These are phyloP conservation scores for Cercis canadensis DNA, from an alignment of 306 rosid genomes.

Conservation along the genomic window DNA sequence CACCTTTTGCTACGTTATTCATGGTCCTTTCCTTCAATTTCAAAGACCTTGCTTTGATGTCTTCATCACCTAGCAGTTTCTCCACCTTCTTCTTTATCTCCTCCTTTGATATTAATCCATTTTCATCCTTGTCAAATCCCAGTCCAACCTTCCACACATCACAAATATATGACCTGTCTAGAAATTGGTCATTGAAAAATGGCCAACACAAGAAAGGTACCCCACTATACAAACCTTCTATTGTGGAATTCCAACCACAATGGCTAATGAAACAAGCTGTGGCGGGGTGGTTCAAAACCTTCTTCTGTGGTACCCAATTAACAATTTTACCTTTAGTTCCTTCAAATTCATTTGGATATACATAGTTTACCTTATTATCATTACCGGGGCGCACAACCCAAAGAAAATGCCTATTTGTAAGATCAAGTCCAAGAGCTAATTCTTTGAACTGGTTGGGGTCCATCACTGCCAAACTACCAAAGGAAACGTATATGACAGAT, in stretches of 20 bases:
- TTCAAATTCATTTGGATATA: slow-evolving; percentile 37
- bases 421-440: slow-evolving; percentile 46
- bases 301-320: slow-evolving; percentile 63
- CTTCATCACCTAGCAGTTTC: slow-evolving; percentile 36
- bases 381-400: slow-evolving; percentile 40
- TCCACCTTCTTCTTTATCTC: slow-evolving; percentile 62
- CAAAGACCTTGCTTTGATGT: slow-evolving; percentile 38
- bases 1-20: slow-evolving; percentile 17
- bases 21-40: slow-evolving; percentile 15
- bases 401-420: slow-evolving; percentile 40
- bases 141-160: slow-evolving; percentile 65
- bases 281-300: slow-evolving; percentile 35
- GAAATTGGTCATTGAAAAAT: slow-evolving; percentile 50
- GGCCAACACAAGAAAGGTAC: slow-evolving; percentile 70
- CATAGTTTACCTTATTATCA: neutral
- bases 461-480: slow-evolving; percentile 39
- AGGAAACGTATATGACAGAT: slow-evolving; percentile 49
- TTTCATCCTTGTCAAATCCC: slow-evolving; percentile 44
- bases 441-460: slow-evolving; percentile 45
- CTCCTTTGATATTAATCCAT: slow-evolving; percentile 39
- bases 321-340: slow-evolving; percentile 48
- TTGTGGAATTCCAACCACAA: slow-evolving; percentile 70
- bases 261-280: slow-evolving; percentile 56
- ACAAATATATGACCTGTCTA: slow-evolving; percentile 53
- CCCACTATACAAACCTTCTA: slow-evolving; percentile 57